Percentiles rank a stretch among this genome's conserved stretches.
Conservation (phyloP, 2,329 filamentous ascomycete genomes). For the Lasiodiplodia sp. region DNA sequence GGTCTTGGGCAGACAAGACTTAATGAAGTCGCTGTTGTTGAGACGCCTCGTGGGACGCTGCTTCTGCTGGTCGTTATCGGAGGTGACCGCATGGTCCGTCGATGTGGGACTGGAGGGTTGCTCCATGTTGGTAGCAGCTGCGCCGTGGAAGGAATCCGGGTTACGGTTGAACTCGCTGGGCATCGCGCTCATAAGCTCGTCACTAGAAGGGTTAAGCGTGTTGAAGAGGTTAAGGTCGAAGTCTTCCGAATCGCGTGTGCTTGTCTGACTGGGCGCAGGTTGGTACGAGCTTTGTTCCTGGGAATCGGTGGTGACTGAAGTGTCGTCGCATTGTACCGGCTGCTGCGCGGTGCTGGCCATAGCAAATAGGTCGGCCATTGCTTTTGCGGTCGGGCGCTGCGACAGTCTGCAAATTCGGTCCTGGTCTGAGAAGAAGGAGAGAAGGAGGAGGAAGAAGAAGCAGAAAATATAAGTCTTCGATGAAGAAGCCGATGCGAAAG, state of each 20-base stretch:
- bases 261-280: neutral
- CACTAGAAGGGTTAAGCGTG: neutral
- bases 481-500: too few species aligned
- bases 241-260: neutral
- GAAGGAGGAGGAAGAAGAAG: neutral
- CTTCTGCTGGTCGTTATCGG: neutral
- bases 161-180: neutral
- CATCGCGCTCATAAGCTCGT: neutral
- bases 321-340: neutral
- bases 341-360: neutral
- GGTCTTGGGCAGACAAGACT: neutral
- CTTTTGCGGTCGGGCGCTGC: neutral
- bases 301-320: too few species aligned
- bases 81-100: neutral
- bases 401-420: neutral
- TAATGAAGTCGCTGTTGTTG: neutral
- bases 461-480: neutral
- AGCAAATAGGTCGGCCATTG: neutral
- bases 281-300: neutral
- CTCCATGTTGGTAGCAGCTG: neutral
- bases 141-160: neutral
- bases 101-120: neutral
- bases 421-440: neutral
- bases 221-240: neutral
- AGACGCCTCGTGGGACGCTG: neutral